Percentiles rank a stretch among this genome's conserved stretches.
Evolutionary conservation across 1,284 basidiomycete genomes (phyloP).

Genomic region (Fomitopsis palustris): DNA sequence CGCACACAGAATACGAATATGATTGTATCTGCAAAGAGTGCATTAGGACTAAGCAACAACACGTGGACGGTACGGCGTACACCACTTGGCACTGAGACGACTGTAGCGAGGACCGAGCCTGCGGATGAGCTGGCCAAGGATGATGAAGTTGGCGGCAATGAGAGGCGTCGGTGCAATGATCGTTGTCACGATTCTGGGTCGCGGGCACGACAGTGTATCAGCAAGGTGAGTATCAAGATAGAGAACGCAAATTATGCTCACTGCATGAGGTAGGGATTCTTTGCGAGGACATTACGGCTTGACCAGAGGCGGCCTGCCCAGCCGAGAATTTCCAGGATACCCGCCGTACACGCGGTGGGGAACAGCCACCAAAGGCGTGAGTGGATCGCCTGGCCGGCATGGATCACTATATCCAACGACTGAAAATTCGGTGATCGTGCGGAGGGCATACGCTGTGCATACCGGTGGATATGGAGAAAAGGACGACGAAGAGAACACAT

Average conservation of each 20-base stretch:
- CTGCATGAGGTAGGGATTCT: slow-evolving; percentile 44
- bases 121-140: slow-evolving; percentile 40
- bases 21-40: slow-evolving; percentile 37
- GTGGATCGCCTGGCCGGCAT: slow-evolving; percentile 29
- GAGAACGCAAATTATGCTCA: slow-evolving; percentile 10
- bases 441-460: slow-evolving; percentile 1
- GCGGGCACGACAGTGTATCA: not conserved
- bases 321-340: slow-evolving; percentile 35
- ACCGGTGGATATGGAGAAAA: slow-evolving; percentile 29
- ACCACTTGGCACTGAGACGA: slow-evolving; percentile 29
- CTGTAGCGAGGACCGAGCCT: slow-evolving; percentile 37
- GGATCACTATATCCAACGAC: slow-evolving; percentile 35
- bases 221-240: not conserved
- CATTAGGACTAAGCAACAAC: not conserved
- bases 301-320: slow-evolving; percentile 39
- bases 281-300: slow-evolving; percentile 19
- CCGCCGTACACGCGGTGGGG: slow-evolving; percentile 33
- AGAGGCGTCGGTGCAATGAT: slow-evolving; percentile 47
- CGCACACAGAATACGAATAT: slow-evolving; percentile 46
- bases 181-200: slow-evolving; percentile 34
- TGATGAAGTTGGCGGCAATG: slow-evolving; percentile 46
- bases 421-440: too few species aligned
- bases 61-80: slow-evolving; percentile 29
- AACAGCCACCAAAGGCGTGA: slow-evolving; percentile 39
- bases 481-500: slow-evolving; percentile 27